phyloP scores from a whole-genome alignment of 805 yeast genomes.

The Teunomyces atbi region DNA sequence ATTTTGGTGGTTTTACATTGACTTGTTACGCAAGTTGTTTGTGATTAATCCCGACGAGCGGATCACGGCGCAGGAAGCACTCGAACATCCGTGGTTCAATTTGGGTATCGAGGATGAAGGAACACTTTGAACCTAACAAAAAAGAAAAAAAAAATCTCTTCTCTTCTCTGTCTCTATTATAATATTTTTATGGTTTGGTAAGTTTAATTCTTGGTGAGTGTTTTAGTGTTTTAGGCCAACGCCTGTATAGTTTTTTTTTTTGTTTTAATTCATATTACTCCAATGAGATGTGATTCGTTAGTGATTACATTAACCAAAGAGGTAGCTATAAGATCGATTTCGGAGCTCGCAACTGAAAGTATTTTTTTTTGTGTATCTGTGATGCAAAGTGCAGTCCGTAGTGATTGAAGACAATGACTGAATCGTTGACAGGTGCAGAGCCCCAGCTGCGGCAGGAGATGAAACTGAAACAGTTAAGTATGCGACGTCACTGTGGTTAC shows the following conservation, averaged over 20 bases:
- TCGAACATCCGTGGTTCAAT: conserved; percentile 49
- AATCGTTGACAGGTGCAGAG: background rate
- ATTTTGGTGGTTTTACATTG: conserved; percentile 79
- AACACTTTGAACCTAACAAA: conserved; percentile 16
- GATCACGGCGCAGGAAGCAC: conserved; percentile 40
- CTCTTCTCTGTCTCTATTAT: no score
- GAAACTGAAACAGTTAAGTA: background rate
- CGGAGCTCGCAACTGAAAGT: background rate
- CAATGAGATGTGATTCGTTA: background rate
- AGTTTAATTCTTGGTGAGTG: conserved; percentile 5
- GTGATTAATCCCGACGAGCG: conserved; percentile 39
- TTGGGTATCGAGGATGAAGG: conserved; percentile 49
- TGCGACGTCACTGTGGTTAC: background rate
- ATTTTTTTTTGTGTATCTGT: no score
- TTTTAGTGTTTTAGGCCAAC: conserved; percentile 2
- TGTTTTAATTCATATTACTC: conserved; percentile 3
- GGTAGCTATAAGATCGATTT: background rate
- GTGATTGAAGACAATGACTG: no score
- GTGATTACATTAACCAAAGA: background rate
- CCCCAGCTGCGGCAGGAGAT: background rate
- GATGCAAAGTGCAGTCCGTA: no score
- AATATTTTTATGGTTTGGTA: conserved; percentile 2
- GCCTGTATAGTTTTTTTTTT: conserved; percentile 1
- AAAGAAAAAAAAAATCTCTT: no score
- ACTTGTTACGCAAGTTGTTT: conserved; percentile 37